phyloP scores from a whole-genome alignment of 371 early-diverging fungal species.

The Smittium culicis region DNA sequence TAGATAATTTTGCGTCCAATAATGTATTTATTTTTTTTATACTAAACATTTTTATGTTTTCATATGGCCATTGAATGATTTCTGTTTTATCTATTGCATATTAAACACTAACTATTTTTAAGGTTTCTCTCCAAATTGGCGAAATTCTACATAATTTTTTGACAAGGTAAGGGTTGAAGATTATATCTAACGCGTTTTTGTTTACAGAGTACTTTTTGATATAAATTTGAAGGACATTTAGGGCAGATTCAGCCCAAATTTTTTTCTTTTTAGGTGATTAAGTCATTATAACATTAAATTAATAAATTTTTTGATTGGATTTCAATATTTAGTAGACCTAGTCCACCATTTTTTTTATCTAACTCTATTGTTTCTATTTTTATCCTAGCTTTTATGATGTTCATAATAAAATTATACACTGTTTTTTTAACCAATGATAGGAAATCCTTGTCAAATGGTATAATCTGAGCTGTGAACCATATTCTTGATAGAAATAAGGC shows the following conservation, averaged over 20 bases:
- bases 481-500: slow-evolving; percentile 6
- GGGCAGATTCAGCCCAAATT: background rate
- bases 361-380: slow-evolving; percentile 1
- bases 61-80: background rate
- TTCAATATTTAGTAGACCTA: slow-evolving; percentile 2
- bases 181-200: background rate
- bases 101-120: background rate
- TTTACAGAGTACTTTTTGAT: background rate
- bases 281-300: background rate
- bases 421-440: background rate
- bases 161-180: background rate
- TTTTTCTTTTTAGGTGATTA: background rate
- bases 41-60: background rate
- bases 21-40: background rate
- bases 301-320: slow-evolving; percentile 5
- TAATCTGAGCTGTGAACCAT: slow-evolving; percentile 3
- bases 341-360: background rate
- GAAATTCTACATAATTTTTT: background rate
- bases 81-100: background rate
- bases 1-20: background rate
- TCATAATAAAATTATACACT: slow-evolving; percentile 4
- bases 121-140: background rate
- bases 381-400: slow-evolving; percentile 3
- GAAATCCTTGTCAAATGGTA: slow-evolving; percentile 3
- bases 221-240: background rate